Conservation (phyloP, 2,329 filamentous ascomycete species). For the Fusarium sp. region DNA sequence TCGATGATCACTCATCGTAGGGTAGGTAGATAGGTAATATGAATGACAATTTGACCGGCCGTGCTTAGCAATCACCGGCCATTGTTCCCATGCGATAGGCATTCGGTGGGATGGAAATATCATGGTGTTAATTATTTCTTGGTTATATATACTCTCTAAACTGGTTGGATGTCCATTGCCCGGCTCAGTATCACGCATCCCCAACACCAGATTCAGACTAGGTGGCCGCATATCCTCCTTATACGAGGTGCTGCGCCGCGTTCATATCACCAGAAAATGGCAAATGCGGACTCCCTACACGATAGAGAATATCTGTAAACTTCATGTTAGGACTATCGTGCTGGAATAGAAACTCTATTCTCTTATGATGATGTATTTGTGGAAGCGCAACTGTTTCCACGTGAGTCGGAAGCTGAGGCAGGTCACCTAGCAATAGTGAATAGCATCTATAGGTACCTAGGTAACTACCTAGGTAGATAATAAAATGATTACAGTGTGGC, state of each 20-base stretch:
- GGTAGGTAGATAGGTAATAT: not conserved
- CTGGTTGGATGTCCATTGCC: not conserved
- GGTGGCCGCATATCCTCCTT: not conserved
- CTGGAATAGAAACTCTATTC: no score
- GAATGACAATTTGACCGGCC: not conserved
- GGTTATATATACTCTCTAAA: no score
- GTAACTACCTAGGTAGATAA: no score
- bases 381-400: not conserved
- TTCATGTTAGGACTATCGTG: no score
- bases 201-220: not conserved
- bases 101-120: no score
- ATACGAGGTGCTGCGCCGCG: conserved; percentile 29
- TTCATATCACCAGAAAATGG: not conserved
- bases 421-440: not conserved
- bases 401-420: not conserved
- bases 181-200: conserved; percentile 6
- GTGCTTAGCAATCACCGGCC: not conserved
- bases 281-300: not conserved
- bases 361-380: not conserved
- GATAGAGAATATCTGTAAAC: not conserved
- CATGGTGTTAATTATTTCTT: no score
- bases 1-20: not conserved
- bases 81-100: no score
- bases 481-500: not conserved
- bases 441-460: no score